Conservation (phyloP, 305 asterid species). For the Withania somnifera region DNA sequence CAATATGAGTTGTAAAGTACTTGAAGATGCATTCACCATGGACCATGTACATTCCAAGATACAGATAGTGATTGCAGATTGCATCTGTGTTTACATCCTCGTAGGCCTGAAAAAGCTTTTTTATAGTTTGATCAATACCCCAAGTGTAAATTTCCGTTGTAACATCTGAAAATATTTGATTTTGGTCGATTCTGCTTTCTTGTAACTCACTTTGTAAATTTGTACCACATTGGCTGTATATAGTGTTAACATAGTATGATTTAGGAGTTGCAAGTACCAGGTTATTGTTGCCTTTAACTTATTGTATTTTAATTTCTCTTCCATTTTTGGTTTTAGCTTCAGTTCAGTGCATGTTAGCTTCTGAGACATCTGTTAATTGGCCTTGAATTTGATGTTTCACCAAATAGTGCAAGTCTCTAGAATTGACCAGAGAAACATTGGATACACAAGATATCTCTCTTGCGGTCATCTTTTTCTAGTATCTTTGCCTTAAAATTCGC, state of each 20-base stretch:
- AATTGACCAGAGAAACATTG: background rate
- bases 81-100: background rate
- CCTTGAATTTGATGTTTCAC: background rate
- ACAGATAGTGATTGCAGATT: background rate
- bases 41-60: background rate
- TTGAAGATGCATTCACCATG: background rate
- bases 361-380: background rate
- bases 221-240: background rate
- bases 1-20: background rate
- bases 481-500: background rate
- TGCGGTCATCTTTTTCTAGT: background rate
- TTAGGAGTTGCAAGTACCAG: background rate
- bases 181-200: background rate
- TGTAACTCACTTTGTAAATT: background rate
- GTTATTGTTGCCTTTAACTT: background rate
- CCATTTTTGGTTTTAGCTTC: background rate
- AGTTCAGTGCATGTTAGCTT: background rate
- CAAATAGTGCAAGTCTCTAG: background rate
- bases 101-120: background rate
- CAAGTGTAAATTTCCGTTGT: slow-evolving; percentile 1
- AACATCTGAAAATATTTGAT: background rate
- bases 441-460: background rate
- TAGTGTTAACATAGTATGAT: background rate
- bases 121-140: background rate
- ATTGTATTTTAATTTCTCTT: background rate